Evolutionary conservation across 2,329 filamentous ascomycete genomes (phyloP).

Genomic region (Venturia oleaginea): DNA sequence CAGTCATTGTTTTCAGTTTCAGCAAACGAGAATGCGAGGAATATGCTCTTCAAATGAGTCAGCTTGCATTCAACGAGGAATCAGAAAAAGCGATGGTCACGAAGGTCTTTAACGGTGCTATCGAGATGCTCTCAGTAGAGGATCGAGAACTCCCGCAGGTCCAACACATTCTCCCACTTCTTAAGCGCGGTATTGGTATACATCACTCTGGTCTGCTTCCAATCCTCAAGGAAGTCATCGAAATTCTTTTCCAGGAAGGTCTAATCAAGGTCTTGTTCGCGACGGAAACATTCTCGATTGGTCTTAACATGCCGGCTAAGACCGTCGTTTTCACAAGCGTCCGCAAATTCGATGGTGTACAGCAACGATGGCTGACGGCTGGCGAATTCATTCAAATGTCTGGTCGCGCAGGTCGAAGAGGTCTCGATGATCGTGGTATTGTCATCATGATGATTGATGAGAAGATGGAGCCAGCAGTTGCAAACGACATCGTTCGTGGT

Average conservation of each 20-base stretch:
- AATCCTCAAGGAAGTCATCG: constrained; percentile 96
- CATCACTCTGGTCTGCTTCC: constrained; percentile 94
- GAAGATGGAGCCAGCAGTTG: constrained; percentile 88
- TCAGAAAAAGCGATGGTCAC: constrained; percentile 90
- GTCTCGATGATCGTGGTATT: constrained; percentile 93
- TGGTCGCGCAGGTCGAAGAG: constrained; percentile 89
- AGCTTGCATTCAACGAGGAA: constrained; percentile 89
- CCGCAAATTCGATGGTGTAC: constrained; percentile 83
- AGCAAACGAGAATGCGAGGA: constrained; percentile 95
- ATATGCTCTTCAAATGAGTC: constrained; percentile 77
- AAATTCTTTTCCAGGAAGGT: constrained; percentile 97
- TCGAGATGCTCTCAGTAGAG: constrained; percentile 85
- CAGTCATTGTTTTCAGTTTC: constrained; percentile 98
- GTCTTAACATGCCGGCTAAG: constrained; percentile 97
- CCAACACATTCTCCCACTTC: constrained; percentile 74
- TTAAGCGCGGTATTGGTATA: constrained; percentile 88
- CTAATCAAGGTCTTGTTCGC: constrained; percentile 97
- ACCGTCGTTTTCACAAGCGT: constrained; percentile 98
- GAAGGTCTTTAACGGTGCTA: constrained; percentile 88
- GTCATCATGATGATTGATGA: constrained; percentile 99
- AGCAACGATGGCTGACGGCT: constrained; percentile 74
- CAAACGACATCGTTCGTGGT: constrained; percentile 90
- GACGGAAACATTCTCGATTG: constrained; percentile 97
- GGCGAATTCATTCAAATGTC: constrained; percentile 99
- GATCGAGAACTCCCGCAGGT: constrained; percentile 87